Conservation (phyloP, 2,329 filamentous ascomycete genomes). For the Xylaria sp. region DNA sequence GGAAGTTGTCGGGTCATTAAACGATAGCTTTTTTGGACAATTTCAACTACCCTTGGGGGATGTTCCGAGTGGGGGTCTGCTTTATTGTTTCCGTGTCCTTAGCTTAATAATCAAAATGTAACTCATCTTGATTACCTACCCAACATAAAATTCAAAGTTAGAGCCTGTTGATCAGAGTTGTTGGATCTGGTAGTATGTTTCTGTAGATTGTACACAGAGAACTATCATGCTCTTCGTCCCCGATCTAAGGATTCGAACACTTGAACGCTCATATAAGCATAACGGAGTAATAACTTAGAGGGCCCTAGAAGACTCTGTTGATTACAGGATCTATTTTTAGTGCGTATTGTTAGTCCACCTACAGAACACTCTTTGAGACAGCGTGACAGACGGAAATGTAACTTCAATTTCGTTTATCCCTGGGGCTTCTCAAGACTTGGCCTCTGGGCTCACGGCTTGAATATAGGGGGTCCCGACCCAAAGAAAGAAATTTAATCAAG, state of each 20-base stretch:
- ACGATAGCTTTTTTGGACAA: not conserved
- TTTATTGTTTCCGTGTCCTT: slow-evolving; percentile 16
- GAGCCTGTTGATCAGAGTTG: slow-evolving; percentile 5
- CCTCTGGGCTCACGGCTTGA: too few relatives aligned
- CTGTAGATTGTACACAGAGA: not conserved
- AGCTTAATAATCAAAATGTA: slow-evolving; percentile 23
- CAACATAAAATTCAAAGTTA: not conserved
- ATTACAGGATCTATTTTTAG: too few relatives aligned
- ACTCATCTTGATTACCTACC: slow-evolving; percentile 3
- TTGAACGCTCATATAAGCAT: not conserved
- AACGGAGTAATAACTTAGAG: too few relatives aligned
- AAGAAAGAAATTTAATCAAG: too few relatives aligned
- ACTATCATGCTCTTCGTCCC: not conserved
- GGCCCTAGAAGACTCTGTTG: too few relatives aligned
- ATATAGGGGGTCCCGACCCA: too few relatives aligned
- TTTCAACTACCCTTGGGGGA: not conserved
- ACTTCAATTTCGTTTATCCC: too few relatives aligned
- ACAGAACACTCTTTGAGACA: too few relatives aligned
- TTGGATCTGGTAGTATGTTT: slow-evolving; percentile 4
- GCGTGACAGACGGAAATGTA: too few relatives aligned
- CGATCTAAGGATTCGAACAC: too few relatives aligned
- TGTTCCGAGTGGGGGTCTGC: not conserved
- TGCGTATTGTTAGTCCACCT: too few relatives aligned
- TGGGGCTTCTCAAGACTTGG: too few relatives aligned
- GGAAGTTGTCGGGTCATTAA: not conserved